Conservation (phyloP, 345 rosid genomes). For the Passiflora organensis region DNA sequence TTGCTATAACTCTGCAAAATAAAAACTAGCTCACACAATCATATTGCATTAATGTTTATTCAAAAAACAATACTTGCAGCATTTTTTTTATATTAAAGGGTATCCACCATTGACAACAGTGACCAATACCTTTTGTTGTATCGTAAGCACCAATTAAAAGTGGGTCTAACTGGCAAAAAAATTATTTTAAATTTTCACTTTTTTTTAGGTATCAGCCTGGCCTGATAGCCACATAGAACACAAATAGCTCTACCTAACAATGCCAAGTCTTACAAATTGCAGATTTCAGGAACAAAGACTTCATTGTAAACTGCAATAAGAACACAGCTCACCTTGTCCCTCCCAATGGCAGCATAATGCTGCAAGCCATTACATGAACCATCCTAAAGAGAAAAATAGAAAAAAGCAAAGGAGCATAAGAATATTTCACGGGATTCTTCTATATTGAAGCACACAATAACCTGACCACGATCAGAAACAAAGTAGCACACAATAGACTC, state of each 20-base stretch:
- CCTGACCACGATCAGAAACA: not conserved
- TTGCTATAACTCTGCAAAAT: not conserved
- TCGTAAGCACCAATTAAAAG: no score
- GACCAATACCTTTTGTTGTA: no score
- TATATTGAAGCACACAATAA: slow-evolving; percentile 1
- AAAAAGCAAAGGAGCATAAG: slow-evolving; percentile 7
- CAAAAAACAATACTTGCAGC: not conserved
- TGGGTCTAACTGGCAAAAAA: no score
- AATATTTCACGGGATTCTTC: not conserved
- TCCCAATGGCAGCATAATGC: slow-evolving; percentile 98
- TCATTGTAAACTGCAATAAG: not conserved
- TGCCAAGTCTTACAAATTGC: not conserved
- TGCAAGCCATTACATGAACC: slow-evolving; percentile 99
- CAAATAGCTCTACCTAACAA: not conserved
- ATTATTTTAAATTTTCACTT: no score
- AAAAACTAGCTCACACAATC: not conserved
- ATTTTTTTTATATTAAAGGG: no score
- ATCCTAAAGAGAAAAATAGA: slow-evolving; percentile 52
- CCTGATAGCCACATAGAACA: no score
- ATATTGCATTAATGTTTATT: not conserved
- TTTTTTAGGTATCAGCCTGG: no score
- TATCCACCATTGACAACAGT: no score
- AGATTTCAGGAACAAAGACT: not conserved
- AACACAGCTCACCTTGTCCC: slow-evolving; percentile 74
- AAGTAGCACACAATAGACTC: not conserved